A percentile compares a stretch with the other conserved stretches of the same genome.
phyloP scores from a whole-genome alignment of 768 basidiomycete genomes.

The Clavulina sp. region DNA sequence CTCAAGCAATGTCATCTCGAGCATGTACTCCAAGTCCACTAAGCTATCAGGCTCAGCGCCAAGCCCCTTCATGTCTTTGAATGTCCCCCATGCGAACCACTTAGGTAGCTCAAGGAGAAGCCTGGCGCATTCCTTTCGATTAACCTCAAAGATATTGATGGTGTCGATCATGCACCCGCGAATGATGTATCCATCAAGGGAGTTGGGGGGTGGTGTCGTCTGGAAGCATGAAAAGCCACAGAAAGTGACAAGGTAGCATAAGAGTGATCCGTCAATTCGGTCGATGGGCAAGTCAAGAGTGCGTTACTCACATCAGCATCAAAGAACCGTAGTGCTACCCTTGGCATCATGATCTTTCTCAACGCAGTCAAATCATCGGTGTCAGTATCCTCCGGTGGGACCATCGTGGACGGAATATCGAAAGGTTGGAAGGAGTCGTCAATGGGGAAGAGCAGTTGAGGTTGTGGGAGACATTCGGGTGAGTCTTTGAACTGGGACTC shows the following conservation, averaged over 20 bases:
- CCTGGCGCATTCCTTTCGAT: slow-evolving; percentile 86
- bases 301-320: slow-evolving; percentile 30
- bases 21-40: slow-evolving; percentile 51
- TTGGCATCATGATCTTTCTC: slow-evolving; percentile 18
- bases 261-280: too few species aligned
- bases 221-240: slow-evolving; percentile 17
- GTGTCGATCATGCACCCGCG: slow-evolving; percentile 59
- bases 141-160: slow-evolving; percentile 82
- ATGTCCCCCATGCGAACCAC: slow-evolving; percentile 69
- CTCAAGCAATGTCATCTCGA: slow-evolving; percentile 81
- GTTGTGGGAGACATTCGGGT: slow-evolving; percentile 26
- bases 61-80: slow-evolving; percentile 59
- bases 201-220: slow-evolving; percentile 62
- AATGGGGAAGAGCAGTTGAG: slow-evolving; percentile 36
- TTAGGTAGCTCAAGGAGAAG: slow-evolving; percentile 72
- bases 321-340: slow-evolving; percentile 51
- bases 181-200: slow-evolving; percentile 62
- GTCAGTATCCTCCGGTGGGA: slow-evolving; percentile 78
- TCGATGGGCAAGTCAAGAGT: too few species aligned
- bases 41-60: slow-evolving; percentile 33
- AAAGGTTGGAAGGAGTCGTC: slow-evolving; percentile 30
- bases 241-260: background rate
- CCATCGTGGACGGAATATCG: slow-evolving; percentile 58
- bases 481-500: slow-evolving; percentile 9
- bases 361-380: slow-evolving; percentile 21